phyloP scores from a whole-genome alignment of 2,329 filamentous ascomycete species.

The Xylariaceae sp. region DNA sequence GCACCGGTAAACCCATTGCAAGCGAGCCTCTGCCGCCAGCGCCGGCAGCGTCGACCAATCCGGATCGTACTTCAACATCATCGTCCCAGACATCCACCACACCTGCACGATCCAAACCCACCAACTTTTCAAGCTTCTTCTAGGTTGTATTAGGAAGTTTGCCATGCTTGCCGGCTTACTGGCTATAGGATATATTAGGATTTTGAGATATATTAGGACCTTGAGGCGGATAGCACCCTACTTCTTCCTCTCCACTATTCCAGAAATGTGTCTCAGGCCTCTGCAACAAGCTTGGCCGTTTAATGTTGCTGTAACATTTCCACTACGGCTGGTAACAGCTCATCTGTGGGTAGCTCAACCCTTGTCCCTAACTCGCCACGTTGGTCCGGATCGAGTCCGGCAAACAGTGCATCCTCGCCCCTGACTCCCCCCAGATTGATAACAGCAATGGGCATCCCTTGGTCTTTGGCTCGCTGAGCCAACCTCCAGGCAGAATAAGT shows the following conservation, averaged over 20 bases:
- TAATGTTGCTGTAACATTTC: conserved; percentile 23
- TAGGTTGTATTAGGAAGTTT: conserved; percentile 32
- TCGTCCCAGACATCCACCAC: conserved; percentile 17
- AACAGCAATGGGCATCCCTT: conserved; percentile 81
- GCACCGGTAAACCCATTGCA: conserved; percentile 43
- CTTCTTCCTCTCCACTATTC: no score
- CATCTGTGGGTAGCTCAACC: conserved; percentile 57
- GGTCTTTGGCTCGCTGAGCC: conserved; percentile 77
- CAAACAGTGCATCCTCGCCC: conserved; percentile 72
- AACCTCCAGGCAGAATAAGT: conserved; percentile 95
- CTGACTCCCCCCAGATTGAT: conserved; percentile 84
- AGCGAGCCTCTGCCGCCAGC: conserved; percentile 29
- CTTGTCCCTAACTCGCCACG: conserved; percentile 52
- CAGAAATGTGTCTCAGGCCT: no score
- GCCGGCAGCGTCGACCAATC: conserved; percentile 18
- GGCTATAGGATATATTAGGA: no score
- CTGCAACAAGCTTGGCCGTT: no score
- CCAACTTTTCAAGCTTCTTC: conserved; percentile 49
- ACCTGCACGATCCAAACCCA: conserved; percentile 23
- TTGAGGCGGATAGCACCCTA: no score
- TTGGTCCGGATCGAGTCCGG: conserved; percentile 50
- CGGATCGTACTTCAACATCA: no score
- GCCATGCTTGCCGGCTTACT: conserved; percentile 4
- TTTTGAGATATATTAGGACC: no score
- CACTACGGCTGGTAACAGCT: conserved; percentile 56